Percentiles rank a stretch among this genome's conserved stretches.
These are phyloP conservation scores for Elsinoe arachidis DNA, from an alignment of 2,329 filamentous ascomycete species.

Conservation along the genomic window DNA sequence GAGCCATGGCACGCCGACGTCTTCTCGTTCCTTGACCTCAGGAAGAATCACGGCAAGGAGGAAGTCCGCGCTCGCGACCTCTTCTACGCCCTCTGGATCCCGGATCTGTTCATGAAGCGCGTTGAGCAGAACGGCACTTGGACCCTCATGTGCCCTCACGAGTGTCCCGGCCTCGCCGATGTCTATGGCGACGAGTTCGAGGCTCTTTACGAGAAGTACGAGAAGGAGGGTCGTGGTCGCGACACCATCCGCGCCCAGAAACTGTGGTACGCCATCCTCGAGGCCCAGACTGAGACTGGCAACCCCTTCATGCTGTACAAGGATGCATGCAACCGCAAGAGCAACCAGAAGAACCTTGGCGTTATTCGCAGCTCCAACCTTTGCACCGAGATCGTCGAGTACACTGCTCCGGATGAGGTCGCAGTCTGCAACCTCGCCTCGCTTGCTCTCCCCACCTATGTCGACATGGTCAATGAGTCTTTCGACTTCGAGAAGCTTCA, in stretches of 20 bases:
- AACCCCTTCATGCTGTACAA: conserved; percentile 99
- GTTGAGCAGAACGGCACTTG: conserved; percentile 94
- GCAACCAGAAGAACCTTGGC: conserved; percentile 99
- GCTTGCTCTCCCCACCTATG: conserved; percentile 79
- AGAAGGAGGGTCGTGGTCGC: conserved; percentile 76
- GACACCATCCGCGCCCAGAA: conserved; percentile 95
- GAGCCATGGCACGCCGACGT: conserved; percentile 99
- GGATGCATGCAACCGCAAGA: conserved; percentile 96
- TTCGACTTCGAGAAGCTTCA: conserved; percentile 98
- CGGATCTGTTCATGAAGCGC: conserved; percentile 99
- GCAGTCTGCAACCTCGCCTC: conserved; percentile 98
- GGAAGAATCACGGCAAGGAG: conserved; percentile 99
- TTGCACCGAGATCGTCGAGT: conserved; percentile 98
- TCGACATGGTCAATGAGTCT: conserved; percentile 72
- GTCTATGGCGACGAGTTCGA: conserved; percentile 98
- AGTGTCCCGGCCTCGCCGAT: conserved; percentile 89
- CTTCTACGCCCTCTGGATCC: conserved; percentile 97
- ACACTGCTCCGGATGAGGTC: conserved; percentile 93
- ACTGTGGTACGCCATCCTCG: conserved; percentile 97
- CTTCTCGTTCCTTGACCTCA: conserved; percentile 92
- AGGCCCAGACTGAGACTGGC: conserved; percentile 96
- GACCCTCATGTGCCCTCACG: conserved; percentile 97
- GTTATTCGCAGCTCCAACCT: conserved; percentile 98
- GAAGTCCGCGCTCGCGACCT: conserved; percentile 94
- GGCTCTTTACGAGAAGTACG: conserved; percentile 82